phyloP scores from a whole-genome alignment of 257 asterid species.

The Pogostemon cablin region DNA sequence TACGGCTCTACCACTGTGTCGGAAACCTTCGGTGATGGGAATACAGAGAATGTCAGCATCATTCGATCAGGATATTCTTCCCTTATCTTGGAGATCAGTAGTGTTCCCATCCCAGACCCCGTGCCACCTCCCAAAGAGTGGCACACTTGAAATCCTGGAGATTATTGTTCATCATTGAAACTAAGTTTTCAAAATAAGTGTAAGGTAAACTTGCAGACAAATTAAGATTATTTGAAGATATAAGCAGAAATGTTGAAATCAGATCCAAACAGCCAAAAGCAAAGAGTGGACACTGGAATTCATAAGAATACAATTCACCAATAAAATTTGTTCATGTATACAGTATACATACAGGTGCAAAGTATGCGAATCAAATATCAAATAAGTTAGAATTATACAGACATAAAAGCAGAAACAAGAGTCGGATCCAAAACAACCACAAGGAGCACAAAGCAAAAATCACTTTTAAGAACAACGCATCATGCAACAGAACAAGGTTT shows the following conservation, averaged over 20 bases:
- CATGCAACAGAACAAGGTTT: neutral
- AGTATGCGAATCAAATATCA: no score
- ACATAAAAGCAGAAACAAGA: no score
- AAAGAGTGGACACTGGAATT: neutral
- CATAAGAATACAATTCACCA: no score
- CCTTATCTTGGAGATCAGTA: constrained; percentile 54
- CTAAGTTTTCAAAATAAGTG: neutral
- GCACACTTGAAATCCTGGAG: constrained; percentile 58
- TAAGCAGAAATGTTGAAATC: neutral
- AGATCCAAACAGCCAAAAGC: neutral
- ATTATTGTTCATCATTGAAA: constrained; percentile 13
- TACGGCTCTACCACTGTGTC: constrained; percentile 60
- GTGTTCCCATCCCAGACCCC: constrained; percentile 61
- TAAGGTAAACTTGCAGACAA: neutral
- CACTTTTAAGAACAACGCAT: neutral
- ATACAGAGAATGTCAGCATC: constrained; percentile 57
- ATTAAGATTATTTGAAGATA: neutral
- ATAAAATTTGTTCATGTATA: no score
- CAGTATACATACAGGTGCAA: no score
- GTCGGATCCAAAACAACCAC: no score
- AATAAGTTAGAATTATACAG: no score
- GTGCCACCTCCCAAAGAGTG: constrained; percentile 63
- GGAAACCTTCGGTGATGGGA: constrained; percentile 58
- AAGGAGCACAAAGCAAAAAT: no score
- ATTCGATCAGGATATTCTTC: constrained; percentile 59